Conservation (phyloP, 345 rosid species). For the Aquilaria malaccensis region DNA sequence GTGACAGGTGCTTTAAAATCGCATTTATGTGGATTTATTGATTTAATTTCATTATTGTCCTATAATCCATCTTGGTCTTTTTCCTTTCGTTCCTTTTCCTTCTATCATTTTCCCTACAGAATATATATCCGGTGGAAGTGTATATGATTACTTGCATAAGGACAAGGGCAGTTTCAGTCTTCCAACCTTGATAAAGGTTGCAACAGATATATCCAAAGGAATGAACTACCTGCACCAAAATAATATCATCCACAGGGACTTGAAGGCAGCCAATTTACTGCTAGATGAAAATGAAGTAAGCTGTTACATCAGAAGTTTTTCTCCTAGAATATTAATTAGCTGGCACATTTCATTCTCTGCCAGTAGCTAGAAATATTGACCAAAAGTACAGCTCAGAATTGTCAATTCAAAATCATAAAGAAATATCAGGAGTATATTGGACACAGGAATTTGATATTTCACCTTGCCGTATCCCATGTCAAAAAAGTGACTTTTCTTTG, state of each 20-base stretch:
- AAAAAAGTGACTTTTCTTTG: no score
- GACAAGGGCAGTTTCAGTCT: conserved; percentile 87
- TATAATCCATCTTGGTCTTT: neutral
- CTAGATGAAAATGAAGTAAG: conserved; percentile 98
- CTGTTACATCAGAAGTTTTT: neutral
- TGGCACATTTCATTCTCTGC: no score
- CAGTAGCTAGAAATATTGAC: no score
- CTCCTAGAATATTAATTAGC: no score
- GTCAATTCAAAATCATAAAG: no score
- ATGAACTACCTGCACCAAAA: conserved; percentile 90
- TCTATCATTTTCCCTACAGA: conserved; percentile 27
- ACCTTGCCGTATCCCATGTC: no score
- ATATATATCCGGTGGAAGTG: conserved; percentile 97
- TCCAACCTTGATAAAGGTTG: conserved; percentile 79
- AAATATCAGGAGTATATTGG: no score
- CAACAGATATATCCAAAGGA: conserved; percentile 93
- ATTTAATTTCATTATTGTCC: neutral
- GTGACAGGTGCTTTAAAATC: conserved; percentile 46
- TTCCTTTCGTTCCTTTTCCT: neutral
- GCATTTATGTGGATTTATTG: neutral
- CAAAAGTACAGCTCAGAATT: no score
- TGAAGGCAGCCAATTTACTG: conserved; percentile 91
- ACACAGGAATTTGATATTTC: no score
- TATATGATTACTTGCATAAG: conserved; percentile 96
- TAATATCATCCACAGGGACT: conserved; percentile 36